Base-by-base conservation (phyloP, 345 rosid genomes). In the Gossypium stocksii region DNA sequence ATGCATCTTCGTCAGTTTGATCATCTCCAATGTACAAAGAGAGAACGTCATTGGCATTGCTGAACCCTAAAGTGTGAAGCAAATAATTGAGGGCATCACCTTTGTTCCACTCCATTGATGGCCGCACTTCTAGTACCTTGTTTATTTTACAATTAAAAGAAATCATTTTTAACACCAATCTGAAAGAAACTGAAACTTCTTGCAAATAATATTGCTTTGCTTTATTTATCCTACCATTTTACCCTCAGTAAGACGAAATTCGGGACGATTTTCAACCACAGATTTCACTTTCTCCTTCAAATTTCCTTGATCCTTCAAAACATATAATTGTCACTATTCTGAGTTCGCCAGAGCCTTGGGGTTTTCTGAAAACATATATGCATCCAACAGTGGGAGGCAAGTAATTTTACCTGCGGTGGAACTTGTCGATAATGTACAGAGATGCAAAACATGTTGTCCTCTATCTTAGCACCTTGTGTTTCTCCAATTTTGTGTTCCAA, bases 1-100 rank as follows among this genome's bases (percentile, higher is more conserved):
- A 89, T 23, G 93, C 91, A 71, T 89, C 91, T 78, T 89, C 93
- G 48, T 89, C 90, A 0, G 93, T 87, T 38, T 75, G 76, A 67
- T 89, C 93, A 67, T 89, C 93, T 10, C 91, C 93, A 2, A 89
- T 83, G 66, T 87, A 89, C 29, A 89, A 1, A 0, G 93, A 89
- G 15, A 87, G 77, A 23, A 85, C 82, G 60, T 89, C 83, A 16
- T 74, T 61, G 27, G 85, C 78, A 54, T 79, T 77, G 68, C 79
- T 62, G 4, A 87, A 66, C 1, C 87, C 89, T 49, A 87, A 73
- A 51, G 83, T 80, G 38, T 80, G 3, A 15, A 48, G 52, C 52
- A 48, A 48, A 48, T 48, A 48, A 13, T 48, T 48, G 15, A 48
- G 15, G 52, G 14, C 52, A 48, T 48, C 14, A 48, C 52, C 16